Evolutionary conservation across 2,329 filamentous ascomycete genomes (phyloP).

Genomic region (Calonectria henricotiae): DNA sequence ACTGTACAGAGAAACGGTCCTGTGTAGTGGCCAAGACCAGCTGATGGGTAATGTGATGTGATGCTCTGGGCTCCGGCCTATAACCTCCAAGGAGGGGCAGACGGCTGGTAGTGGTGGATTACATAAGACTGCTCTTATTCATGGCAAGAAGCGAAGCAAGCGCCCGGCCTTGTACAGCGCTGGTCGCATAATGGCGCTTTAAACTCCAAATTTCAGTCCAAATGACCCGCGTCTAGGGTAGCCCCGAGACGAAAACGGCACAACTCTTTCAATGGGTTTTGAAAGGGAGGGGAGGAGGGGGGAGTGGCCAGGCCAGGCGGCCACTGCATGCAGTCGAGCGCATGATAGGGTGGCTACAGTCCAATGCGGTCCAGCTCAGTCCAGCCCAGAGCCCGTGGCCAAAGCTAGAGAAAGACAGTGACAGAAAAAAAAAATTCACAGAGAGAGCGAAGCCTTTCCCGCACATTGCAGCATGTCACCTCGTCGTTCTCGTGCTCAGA

Average conservation of each 20-base stretch:
- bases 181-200: constrained; percentile 1
- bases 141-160: neutral
- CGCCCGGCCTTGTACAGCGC: neutral
- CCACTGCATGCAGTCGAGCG: constrained; percentile 23
- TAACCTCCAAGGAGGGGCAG: constrained; percentile 1
- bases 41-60: constrained; percentile 18
- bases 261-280: neutral
- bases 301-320: constrained; percentile 6
- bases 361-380: constrained; percentile 8
- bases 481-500: constrained; percentile 9
- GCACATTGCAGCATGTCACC: constrained; percentile 20
- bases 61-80: constrained; percentile 5
- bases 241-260: constrained; percentile 3
- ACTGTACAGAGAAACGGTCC: constrained; percentile 2
- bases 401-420: constrained; percentile 13
- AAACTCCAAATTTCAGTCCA: constrained; percentile 7
- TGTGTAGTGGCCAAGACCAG: constrained; percentile 8
- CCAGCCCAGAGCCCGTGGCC: constrained; percentile 6
- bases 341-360: constrained; percentile 19
- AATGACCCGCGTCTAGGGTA: constrained; percentile 11
- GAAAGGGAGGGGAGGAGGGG: neutral
- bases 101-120: constrained; percentile 2
- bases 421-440: constrained; percentile 1
- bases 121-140: neutral
- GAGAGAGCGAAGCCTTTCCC: neutral